Conservation (phyloP, 176 grass and related monocot genomes). For the Olyra latifolia region DNA sequence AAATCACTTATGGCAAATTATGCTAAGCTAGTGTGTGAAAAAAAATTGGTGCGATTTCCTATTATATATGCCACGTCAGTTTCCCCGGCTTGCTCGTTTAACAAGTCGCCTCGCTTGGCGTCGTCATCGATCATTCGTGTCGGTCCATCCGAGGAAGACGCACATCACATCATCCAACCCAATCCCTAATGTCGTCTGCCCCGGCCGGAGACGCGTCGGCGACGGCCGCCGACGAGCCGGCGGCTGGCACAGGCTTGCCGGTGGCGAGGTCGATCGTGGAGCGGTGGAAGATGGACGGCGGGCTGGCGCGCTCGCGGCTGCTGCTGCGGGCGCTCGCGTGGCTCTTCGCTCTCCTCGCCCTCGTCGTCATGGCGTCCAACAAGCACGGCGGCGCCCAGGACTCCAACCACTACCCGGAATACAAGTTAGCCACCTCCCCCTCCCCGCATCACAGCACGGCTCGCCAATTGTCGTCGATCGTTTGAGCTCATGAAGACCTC, state of each 20-base stretch:
- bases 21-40: too few relatives aligned
- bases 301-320: conserved; percentile 35
- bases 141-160: neutral
- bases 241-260: neutral
- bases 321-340: conserved; percentile 46
- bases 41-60: too few relatives aligned
- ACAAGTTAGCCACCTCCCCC: conserved; percentile 29
- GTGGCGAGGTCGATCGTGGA: conserved; percentile 39
- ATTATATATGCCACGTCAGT: neutral
- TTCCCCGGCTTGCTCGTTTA: neutral
- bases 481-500: neutral
- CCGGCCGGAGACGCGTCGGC: neutral
- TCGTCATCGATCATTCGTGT: neutral
- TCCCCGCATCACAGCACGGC: neutral
- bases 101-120: neutral
- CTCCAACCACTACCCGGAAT: conserved; percentile 61
- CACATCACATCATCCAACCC: neutral
- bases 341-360: conserved; percentile 61
- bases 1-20: too few relatives aligned
- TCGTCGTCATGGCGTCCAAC: conserved; percentile 76
- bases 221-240: neutral
- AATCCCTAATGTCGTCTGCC: conserved; percentile 20
- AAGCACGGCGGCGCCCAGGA: conserved; percentile 53
- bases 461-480: neutral
- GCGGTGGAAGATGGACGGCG: conserved; percentile 51